Evolutionary conservation across 805 yeast genomes (phyloP).

Genomic region (Lipomyces lipofer): DNA sequence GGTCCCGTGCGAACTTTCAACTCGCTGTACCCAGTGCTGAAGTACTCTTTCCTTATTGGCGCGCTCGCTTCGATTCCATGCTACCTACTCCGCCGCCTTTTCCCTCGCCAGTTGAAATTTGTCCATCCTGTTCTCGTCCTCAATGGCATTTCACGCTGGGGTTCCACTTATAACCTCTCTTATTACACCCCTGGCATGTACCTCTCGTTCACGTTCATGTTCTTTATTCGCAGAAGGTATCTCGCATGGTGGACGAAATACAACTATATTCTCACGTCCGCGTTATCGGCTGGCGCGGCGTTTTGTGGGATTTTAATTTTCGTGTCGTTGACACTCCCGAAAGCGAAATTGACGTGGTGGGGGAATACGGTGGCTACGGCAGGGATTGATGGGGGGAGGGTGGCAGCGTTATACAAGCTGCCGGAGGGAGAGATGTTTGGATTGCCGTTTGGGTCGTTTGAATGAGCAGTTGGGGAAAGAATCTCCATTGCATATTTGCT

Average conservation of each 20-base stretch:
- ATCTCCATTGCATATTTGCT: background rate
- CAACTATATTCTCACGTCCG: slow-evolving; percentile 64
- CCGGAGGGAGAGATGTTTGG: slow-evolving; percentile 18
- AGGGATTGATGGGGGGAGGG: slow-evolving; percentile 14
- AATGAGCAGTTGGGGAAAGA: background rate
- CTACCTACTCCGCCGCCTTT: slow-evolving; percentile 8
- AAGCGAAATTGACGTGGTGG: slow-evolving; percentile 52
- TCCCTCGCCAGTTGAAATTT: slow-evolving; percentile 13
- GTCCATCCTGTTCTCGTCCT: slow-evolving; percentile 18
- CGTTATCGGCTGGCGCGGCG: slow-evolving; percentile 67
- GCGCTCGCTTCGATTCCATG: slow-evolving; percentile 20
- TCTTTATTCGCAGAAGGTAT: slow-evolving; percentile 53
- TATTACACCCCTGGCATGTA: slow-evolving; percentile 13
- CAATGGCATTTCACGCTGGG: slow-evolving; percentile 1
- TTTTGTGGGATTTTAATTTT: slow-evolving; percentile 60
- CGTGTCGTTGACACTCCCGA: slow-evolving; percentile 44
- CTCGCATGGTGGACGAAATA: slow-evolving; percentile 73
- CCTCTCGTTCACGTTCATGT: slow-evolving; percentile 56
- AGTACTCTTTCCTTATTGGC: slow-evolving; percentile 31
- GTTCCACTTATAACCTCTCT: slow-evolving; percentile 9
- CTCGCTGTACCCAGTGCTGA: slow-evolving; percentile 28
- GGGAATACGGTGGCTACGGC: slow-evolving; percentile 45
- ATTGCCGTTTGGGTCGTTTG: background rate
- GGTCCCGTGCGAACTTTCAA: slow-evolving; percentile 55
- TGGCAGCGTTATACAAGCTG: slow-evolving; percentile 1